Conservation (phyloP, 176 grass and related monocot species). For the Tillandsia leiboldiana region DNA sequence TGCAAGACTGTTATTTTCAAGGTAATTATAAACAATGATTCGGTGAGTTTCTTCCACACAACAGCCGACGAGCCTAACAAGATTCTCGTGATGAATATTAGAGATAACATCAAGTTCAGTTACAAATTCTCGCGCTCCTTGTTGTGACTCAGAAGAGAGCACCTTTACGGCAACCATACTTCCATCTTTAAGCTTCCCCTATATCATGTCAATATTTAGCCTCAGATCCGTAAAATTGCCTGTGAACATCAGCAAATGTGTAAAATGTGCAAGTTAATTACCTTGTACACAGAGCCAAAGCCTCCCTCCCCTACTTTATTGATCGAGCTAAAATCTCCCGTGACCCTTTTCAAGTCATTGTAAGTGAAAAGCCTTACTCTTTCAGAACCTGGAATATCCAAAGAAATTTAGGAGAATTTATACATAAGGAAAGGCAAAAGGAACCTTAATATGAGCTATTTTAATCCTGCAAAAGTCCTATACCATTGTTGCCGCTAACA, state of each 20-base stretch:
- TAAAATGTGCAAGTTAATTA: not conserved
- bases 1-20: constrained; percentile 82
- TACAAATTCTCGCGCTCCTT: constrained; percentile 59
- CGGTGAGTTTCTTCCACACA: constrained; percentile 53
- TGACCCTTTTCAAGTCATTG: constrained; percentile 3
- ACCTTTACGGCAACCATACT: constrained; percentile 62
- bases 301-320: constrained; percentile 25
- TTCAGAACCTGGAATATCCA: constrained; percentile 8
- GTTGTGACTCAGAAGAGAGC: constrained; percentile 63
- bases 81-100: constrained; percentile 67
- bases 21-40: constrained; percentile 81
- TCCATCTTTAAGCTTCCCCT: constrained; percentile 62
- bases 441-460: no score
- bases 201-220: not conserved
- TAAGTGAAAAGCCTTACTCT: constrained; percentile 8
- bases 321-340: constrained; percentile 1
- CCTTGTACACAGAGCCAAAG: constrained; percentile 24
- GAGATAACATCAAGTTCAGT: constrained; percentile 79
- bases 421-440: no score
- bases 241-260: not conserved
- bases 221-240: not conserved
- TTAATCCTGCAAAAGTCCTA: no score
- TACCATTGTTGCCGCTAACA: not conserved
- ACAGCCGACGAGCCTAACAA: constrained; percentile 65
- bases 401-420: not conserved